Evolutionary conservation across 805 yeast genomes (phyloP).

Genomic region (Myxozyma mucilagina): DNA sequence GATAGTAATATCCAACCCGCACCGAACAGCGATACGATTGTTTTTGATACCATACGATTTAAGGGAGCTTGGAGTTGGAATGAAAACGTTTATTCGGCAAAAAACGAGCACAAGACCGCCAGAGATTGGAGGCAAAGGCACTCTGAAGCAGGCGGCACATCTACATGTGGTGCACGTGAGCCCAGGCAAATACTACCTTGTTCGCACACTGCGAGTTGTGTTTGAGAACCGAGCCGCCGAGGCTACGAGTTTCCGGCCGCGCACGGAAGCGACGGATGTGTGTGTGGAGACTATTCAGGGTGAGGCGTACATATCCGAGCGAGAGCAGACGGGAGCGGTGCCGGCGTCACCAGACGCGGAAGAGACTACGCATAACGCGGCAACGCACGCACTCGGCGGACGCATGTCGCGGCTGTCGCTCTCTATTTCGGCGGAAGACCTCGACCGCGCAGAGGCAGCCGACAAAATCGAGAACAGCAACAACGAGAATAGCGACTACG

Average conservation of each 20-base stretch:
- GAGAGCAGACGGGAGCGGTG: neutral
- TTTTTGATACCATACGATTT: conserved; percentile 41
- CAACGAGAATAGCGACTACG: neutral
- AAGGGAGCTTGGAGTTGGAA: conserved; percentile 35
- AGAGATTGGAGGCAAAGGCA: conserved; percentile 1
- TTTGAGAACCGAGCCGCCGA: conserved; percentile 36
- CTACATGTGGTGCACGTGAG: conserved; percentile 37
- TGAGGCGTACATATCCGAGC: conserved; percentile 6
- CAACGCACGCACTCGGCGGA: neutral
- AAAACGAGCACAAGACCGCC: conserved; percentile 27
- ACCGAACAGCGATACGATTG: conserved; percentile 39
- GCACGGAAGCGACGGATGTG: neutral
- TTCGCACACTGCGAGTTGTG: conserved; percentile 37
- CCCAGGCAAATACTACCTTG: conserved; percentile 33
- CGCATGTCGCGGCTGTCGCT: conserved; percentile 6
- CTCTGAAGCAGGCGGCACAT: conserved; percentile 38
- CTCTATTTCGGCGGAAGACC: conserved; percentile 16
- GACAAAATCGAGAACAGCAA: neutral
- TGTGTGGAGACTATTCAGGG: conserved; percentile 22
- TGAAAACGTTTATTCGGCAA: conserved; percentile 41
- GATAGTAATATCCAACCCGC: conserved; percentile 39
- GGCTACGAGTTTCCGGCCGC: conserved; percentile 12
- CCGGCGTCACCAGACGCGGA: neutral
- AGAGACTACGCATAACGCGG: neutral
- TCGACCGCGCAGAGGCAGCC: neutral